A percentile compares a stretch with the other conserved stretches of the same genome.
These are phyloP conservation scores for Paecilomyces niveus DNA, from an alignment of 2,329 filamentous ascomycete species.

Conservation along the genomic window DNA sequence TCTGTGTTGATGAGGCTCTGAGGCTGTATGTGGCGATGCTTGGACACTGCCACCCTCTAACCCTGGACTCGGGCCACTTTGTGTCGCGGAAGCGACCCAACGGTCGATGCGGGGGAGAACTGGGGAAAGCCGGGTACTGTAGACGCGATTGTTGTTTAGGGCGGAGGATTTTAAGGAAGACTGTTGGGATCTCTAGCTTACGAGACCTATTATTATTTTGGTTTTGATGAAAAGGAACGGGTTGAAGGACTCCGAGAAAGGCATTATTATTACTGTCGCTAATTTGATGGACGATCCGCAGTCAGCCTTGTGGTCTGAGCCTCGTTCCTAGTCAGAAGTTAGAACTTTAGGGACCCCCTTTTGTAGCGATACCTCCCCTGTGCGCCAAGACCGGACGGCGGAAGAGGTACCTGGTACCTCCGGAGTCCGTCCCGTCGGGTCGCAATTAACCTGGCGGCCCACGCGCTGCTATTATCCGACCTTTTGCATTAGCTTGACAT, in stretches of 20 bases:
- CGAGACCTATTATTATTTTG: not conserved
- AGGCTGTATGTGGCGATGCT: not conserved
- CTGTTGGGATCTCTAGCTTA: not conserved
- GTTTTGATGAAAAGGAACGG: not conserved
- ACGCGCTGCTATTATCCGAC: not conserved
- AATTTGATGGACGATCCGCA: not conserved
- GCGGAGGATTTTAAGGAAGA: not conserved
- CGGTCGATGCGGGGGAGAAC: not conserved
- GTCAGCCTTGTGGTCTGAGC: not conserved
- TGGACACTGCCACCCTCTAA: no score
- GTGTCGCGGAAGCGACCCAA: not conserved
- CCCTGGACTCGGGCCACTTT: not conserved
- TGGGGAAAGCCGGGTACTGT: not conserved
- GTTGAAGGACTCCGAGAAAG: not conserved
- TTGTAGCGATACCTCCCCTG: not conserved
- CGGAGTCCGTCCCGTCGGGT: not conserved
- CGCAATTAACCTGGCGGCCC: not conserved
- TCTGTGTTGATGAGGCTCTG: no score
- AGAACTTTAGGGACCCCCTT: not conserved
- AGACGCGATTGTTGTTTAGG: not conserved
- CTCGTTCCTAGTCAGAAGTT: not conserved
- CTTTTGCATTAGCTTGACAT: not conserved
- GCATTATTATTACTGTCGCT: no score
- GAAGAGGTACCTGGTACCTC: not conserved
- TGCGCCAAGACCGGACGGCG: not conserved